Conservation (phyloP, 2,329 filamentous ascomycete genomes). For the Magnaporthiopsis incrustans region DNA sequence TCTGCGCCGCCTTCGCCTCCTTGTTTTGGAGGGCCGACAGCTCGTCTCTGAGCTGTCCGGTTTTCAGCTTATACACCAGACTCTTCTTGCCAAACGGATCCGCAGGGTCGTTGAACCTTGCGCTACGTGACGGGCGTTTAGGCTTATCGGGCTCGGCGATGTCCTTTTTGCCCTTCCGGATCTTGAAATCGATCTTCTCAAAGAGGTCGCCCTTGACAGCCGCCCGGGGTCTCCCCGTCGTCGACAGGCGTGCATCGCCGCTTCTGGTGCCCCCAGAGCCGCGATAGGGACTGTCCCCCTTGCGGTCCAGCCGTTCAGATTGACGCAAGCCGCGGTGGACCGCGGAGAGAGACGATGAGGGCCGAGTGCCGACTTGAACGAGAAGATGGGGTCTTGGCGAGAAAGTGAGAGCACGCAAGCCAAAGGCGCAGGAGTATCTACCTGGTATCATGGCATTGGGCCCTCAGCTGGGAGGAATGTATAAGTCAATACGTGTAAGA, state of each 20-base stretch:
- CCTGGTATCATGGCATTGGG: slow-evolving; percentile 2
- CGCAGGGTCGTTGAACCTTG: slow-evolving; percentile 44
- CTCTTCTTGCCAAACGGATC: slow-evolving; percentile 46
- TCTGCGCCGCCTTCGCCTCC: neutral
- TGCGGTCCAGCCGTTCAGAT: slow-evolving; percentile 4
- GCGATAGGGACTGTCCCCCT: neutral
- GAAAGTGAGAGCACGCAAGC: neutral
- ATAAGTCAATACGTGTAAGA: neutral
- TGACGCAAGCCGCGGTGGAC: slow-evolving; percentile 16
- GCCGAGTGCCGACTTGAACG: neutral
- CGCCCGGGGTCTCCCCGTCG: neutral
- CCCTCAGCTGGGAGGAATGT: neutral
- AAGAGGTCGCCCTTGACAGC: slow-evolving; percentile 20
- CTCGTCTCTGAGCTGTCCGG: slow-evolving; percentile 30
- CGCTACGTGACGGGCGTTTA: slow-evolving; percentile 36
- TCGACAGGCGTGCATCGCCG: slow-evolving; percentile 13
- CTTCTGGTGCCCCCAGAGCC: slow-evolving; percentile 4
- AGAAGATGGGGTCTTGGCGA: neutral
- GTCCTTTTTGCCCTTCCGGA: slow-evolving; percentile 44
- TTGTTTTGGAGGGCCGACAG: slow-evolving; percentile 14
- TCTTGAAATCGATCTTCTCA: slow-evolving; percentile 21
- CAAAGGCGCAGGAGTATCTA: neutral
- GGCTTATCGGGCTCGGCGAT: slow-evolving; percentile 33
- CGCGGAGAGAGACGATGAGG: slow-evolving; percentile 15
- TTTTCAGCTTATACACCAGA: slow-evolving; percentile 45